A percentile compares a stretch with the other conserved stretches of the same genome.
These are phyloP conservation scores for Nicotiana otophora DNA, from an alignment of 257 asterid genomes.

Conservation along the genomic window DNA sequence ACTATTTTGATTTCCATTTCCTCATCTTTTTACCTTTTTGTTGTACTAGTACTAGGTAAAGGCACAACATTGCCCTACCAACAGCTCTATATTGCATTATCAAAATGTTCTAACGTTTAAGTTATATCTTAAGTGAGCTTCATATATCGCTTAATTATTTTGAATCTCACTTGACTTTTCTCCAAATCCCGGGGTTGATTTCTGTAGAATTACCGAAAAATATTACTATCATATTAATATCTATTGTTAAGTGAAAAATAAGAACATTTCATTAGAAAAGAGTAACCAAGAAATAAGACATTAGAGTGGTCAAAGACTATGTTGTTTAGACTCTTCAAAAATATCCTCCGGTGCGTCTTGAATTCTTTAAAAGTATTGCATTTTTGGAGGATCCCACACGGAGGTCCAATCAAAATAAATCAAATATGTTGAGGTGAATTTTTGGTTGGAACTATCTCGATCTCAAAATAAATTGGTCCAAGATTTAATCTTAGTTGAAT, in stretches of 20 bases:
- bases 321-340: too few relatives aligned
- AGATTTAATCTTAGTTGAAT: neutral
- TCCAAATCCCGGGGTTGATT: neutral
- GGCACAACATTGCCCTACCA: slow-evolving; percentile 36
- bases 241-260: too few relatives aligned
- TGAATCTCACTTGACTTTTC: neutral
- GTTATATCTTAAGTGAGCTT: neutral
- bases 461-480: neutral
- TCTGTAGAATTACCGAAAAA: neutral
- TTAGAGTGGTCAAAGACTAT: too few relatives aligned
- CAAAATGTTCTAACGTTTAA: neutral
- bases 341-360: too few relatives aligned
- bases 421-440: neutral
- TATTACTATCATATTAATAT: too few relatives aligned
- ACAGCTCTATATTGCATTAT: slow-evolving; percentile 3
- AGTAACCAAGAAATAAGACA: too few relatives aligned
- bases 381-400: too few relatives aligned
- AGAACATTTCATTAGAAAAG: too few relatives aligned
- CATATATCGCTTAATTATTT: neutral
- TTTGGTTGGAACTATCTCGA: neutral
- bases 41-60: slow-evolving; percentile 43
- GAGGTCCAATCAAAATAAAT: too few relatives aligned
- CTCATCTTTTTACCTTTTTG: slow-evolving; percentile 18
- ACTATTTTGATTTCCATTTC: slow-evolving; percentile 16
- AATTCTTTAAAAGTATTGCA: too few relatives aligned